Base-by-base conservation (phyloP, 805 yeast genomes). In the Torulaspora microellipsoides region DNA sequence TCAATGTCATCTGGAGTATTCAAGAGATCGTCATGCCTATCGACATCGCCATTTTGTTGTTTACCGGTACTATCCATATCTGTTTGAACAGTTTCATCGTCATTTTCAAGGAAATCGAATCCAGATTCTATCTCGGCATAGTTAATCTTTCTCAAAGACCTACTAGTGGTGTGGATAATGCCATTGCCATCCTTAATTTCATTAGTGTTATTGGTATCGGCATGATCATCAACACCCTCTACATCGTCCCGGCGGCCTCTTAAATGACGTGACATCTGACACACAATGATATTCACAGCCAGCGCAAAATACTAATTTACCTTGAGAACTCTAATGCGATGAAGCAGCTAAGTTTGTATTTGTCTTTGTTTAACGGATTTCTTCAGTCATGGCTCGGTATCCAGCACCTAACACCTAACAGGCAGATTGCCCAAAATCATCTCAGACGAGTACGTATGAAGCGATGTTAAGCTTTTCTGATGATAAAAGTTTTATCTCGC, bases 91-190 rank as follows among this genome's bases (percentile, higher is more conserved):
- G 38, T 42, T 25, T 34, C 48, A 13, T 51, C 59, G 13, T 50
- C 62, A 31, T 55, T 59, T 9, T 53, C 60, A n/a, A 60, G 38
- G 33, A 54, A 57, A 40, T 63, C 68, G 15, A 58, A 50, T n/a
- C 51, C 55, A 20, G 62, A 51, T 37, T 66, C 71, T 2, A 65
- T 53, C 35, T 60, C 68, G 1, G 70, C 66, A 39, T 68, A 68
- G 43, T 66, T 61, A 10, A 67, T 52, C 41, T 58, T 67, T 40
- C 60, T 55, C 52, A 65, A 51, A 1, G 68, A 60, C 42, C 71
- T 54, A 10, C 59, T 33, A 3, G 64, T 55, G 3, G 68, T 59
- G 34, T 62, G 67, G 8, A 53, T 41, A 13, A 54, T 47, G 2
- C 60, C 58, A 34, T 59, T 55, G 10, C 56, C 61, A 36, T 65